Evolutionary conservation across 768 basidiomycete genomes (phyloP).

Genomic region (Porpolomopsis calyptriformis): DNA sequence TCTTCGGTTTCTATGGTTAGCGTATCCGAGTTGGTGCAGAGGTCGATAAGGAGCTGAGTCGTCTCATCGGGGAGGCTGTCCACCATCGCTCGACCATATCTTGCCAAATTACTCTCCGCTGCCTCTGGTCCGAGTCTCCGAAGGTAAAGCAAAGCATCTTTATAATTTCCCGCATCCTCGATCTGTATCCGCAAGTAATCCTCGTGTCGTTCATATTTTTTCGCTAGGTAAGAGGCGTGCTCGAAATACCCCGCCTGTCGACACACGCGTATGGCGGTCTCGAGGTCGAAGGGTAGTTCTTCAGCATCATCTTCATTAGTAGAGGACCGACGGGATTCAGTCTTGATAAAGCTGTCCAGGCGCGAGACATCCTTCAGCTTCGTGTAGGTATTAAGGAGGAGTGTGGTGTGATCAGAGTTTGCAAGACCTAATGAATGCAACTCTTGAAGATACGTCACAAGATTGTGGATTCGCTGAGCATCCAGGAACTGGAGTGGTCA

Average conservation of each 20-base stretch:
- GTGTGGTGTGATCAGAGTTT: conserved; percentile 92
- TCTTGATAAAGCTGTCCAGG: conserved; percentile 86
- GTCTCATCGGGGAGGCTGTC: conserved; percentile 77
- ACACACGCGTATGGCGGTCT: conserved; percentile 94
- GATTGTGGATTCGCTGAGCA: conserved; percentile 89
- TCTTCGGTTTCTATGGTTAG: conserved; percentile 34
- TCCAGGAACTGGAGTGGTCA: conserved; percentile 76
- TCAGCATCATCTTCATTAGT: conserved; percentile 31
- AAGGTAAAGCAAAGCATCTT: conserved; percentile 74
- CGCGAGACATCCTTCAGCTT: conserved; percentile 87
- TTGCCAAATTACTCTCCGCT: conserved; percentile 74
- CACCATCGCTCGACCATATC: conserved; percentile 83
- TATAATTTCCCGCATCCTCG: conserved; percentile 78
- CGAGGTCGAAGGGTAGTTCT: conserved; percentile 91
- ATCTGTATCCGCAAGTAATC: conserved; percentile 91
- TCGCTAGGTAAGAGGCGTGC: conserved; percentile 88
- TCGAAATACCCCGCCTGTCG: conserved; percentile 94
- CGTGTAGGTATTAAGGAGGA: conserved; percentile 94
- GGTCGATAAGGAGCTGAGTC: conserved; percentile 82
- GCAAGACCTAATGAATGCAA: conserved; percentile 83
- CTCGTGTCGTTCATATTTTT: conserved; percentile 83
- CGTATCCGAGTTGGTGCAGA: conserved; percentile 65
- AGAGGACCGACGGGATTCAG: conserved; percentile 49
- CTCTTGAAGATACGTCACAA: conserved; percentile 93
- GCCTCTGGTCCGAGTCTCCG: conserved; percentile 66